phyloP scores from a whole-genome alignment of 805 yeast species.

The Sungouiozyma intestinalis region DNA sequence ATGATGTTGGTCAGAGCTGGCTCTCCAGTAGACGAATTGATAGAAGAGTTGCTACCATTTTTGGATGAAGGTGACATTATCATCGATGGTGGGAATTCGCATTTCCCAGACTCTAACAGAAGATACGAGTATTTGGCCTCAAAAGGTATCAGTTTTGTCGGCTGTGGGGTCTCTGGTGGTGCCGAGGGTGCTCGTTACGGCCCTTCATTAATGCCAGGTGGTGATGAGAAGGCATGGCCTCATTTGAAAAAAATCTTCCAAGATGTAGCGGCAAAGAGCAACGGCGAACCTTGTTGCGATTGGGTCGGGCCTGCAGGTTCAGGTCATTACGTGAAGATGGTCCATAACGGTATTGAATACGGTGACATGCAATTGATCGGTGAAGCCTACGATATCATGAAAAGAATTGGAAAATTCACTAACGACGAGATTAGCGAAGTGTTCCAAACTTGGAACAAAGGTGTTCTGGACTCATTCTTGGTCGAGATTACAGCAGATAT shows the following conservation, averaged over 20 bases:
- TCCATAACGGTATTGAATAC: slow-evolving; percentile 98
- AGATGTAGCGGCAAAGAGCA: slow-evolving; percentile 88
- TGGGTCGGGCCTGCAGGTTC: slow-evolving; percentile 99
- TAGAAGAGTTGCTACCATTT: slow-evolving; percentile 77
- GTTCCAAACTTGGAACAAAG: slow-evolving; percentile 88
- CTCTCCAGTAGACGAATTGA: slow-evolving; percentile 84
- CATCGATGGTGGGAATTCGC: slow-evolving; percentile 99
- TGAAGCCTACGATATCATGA: slow-evolving; percentile 94
- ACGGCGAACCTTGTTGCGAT: slow-evolving; percentile 99
- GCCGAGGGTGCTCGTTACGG: slow-evolving; percentile 99
- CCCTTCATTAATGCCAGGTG: slow-evolving; percentile 99
- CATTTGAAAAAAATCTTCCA: slow-evolving; percentile 95
- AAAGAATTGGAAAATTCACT: slow-evolving; percentile 82
- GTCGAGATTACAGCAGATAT: slow-evolving; percentile 96
- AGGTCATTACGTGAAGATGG: slow-evolving; percentile 99
- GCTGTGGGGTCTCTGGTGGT: slow-evolving; percentile 99
- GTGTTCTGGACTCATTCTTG: slow-evolving; percentile 94
- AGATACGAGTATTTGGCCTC: slow-evolving; percentile 80
- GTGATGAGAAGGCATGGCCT: slow-evolving; percentile 96
- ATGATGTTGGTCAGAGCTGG: slow-evolving; percentile 96
- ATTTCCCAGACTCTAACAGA: slow-evolving; percentile 97
- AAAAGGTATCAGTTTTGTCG: slow-evolving; percentile 86
- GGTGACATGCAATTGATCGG: slow-evolving; percentile 99
- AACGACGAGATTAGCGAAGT: slow-evolving; percentile 91
- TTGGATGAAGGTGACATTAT: slow-evolving; percentile 95